Conservation (phyloP, 2,329 filamentous ascomycete species). For the Curvularia sp. region DNA sequence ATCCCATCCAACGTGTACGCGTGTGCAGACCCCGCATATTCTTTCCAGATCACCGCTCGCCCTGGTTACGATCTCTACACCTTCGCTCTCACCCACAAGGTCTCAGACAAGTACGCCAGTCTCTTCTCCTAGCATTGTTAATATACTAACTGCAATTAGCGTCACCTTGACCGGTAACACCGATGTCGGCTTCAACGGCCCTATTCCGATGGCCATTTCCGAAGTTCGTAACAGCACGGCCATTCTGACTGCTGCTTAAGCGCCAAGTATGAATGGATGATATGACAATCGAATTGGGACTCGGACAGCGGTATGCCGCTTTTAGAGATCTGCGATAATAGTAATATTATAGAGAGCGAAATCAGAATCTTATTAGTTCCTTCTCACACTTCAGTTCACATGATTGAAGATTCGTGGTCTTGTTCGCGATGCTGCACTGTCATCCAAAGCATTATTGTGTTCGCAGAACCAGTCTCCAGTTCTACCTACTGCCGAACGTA, state of each 20-base stretch:
- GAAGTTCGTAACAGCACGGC: background rate
- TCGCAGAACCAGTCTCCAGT: background rate
- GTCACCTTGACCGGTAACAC: background rate
- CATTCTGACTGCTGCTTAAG: background rate
- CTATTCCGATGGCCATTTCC: background rate
- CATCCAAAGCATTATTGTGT: background rate
- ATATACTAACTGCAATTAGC: background rate
- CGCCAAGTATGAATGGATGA: background rate
- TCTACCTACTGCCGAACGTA: background rate
- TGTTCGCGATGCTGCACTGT: background rate
- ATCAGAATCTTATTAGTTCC: background rate
- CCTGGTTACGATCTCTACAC: background rate
- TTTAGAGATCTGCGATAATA: background rate
- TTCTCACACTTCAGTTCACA: background rate
- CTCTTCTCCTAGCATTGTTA: background rate
- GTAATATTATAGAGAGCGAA: background rate
- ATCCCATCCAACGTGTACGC: background rate
- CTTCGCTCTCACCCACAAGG: background rate
- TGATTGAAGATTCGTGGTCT: background rate
- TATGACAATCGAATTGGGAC: background rate
- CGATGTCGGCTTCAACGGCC: slow-evolving; percentile 2
- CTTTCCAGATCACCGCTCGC: slow-evolving; percentile 2
- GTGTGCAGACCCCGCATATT: background rate
- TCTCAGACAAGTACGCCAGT: slow-evolving; percentile 1
- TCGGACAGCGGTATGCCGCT: background rate